These are phyloP conservation scores for Trichoderma gamsii DNA, from an alignment of 495 filamentous ascomycete species.

Conservation along the genomic window DNA sequence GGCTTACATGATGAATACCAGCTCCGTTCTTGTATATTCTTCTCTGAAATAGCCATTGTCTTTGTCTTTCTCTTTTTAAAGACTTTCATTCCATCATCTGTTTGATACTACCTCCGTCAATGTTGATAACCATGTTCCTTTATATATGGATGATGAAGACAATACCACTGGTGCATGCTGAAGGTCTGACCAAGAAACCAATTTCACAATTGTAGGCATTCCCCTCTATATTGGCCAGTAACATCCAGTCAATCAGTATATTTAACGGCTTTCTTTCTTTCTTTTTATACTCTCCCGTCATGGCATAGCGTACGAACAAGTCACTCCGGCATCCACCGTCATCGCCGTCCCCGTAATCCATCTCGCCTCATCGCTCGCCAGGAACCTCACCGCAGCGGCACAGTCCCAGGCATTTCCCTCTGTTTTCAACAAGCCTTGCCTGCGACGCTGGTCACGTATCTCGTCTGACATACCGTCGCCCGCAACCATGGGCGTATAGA, in stretches of 20 bases:
- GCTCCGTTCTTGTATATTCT: no score
- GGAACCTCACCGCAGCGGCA: slow-evolving; percentile 33
- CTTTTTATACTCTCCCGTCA: not conserved
- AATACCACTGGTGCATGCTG: no score
- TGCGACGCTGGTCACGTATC: slow-evolving; percentile 38
- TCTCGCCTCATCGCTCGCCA: slow-evolving; percentile 41
- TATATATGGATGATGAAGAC: no score
- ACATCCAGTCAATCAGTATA: not conserved
- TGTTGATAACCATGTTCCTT: no score
- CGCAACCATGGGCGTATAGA: slow-evolving; percentile 59
- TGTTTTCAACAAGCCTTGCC: slow-evolving; percentile 45
- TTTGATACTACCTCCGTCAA: no score
- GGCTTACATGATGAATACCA: no score
- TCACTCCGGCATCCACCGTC: slow-evolving; percentile 46
- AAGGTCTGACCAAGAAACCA: no score
- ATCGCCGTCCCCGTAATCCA: slow-evolving; percentile 47
- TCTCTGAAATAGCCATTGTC: no score
- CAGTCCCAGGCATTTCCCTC: slow-evolving; percentile 52
- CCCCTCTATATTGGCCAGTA: not conserved
- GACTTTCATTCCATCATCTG: no score
- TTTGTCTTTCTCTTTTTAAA: no score
- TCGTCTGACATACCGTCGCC: slow-evolving; percentile 46
- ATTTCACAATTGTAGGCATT: no score
- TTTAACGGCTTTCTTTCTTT: not conserved
- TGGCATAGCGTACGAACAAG: slow-evolving; percentile 15